Percentiles rank a stretch among this genome's conserved stretches.
Evolutionary conservation across 1,284 basidiomycete genomes (phyloP).

Genomic region (Mycena citricolor): DNA sequence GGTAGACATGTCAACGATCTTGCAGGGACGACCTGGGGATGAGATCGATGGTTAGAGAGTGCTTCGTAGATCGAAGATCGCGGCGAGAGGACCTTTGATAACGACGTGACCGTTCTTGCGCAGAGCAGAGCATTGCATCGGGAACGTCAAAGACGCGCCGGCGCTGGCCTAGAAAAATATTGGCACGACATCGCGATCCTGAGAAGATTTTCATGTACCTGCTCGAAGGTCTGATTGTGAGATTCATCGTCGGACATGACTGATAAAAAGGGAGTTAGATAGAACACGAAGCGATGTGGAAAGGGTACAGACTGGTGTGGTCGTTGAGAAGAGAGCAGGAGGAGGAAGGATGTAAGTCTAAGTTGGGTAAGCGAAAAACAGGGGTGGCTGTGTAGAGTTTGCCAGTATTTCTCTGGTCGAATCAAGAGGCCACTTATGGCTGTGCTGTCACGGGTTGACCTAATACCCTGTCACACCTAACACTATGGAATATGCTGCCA

Average conservation of each 20-base stretch:
- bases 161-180: conserved; percentile 54
- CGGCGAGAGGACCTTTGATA: conserved; percentile 72
- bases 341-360: too few species aligned
- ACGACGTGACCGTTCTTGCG: conserved; percentile 95
- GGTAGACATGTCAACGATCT: conserved; percentile 99
- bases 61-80: conserved; percentile 4
- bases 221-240: conserved; percentile 90
- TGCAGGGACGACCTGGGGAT: conserved; percentile 85
- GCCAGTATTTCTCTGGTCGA: too few species aligned
- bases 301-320: conserved; percentile 18
- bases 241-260: conserved; percentile 87
- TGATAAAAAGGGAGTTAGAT: conserved; percentile 32
- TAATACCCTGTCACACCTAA: not conserved
- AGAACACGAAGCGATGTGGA: conserved; percentile 17
- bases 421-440: too few species aligned
- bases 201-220: conserved; percentile 39
- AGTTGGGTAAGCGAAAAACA: too few species aligned
- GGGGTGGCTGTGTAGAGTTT: too few species aligned
- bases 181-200: not conserved
- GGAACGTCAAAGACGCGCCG: conserved; percentile 87
- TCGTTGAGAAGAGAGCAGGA: conserved; percentile 14
- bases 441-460: too few species aligned
- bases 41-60: conserved; percentile 6
- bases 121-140: conserved; percentile 98
- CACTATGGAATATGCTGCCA: conserved; percentile 43